Base-by-base conservation (phyloP, 2,329 filamentous ascomycete species). In the Ceratocystis eucalypticola region DNA sequence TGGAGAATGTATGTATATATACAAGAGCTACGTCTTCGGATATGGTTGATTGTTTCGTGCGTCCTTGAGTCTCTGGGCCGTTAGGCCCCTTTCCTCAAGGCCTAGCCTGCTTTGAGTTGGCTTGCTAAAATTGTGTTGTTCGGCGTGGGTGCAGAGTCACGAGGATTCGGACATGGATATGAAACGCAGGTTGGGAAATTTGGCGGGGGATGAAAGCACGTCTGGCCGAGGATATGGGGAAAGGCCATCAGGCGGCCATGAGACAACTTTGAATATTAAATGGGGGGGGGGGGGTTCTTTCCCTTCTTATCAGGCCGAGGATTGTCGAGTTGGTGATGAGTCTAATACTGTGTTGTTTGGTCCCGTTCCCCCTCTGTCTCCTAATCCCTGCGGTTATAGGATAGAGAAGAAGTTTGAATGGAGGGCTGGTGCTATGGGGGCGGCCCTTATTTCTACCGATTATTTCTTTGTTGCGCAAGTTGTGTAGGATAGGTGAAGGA, bases 161-260 rank as follows among this genome's bases (percentile, higher is more conserved):
- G 53, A 57, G 53, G 53, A 30, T 57, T 12, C 53, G 53, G 22
- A 57, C 53, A 57, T 57, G 53, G 53, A 57, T 57, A 28, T 57
- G 53, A 57, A 57, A 57, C 53, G 53, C 10, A 33, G 22, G 25
- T 57, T 57, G 53, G n/a, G 22, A 30, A 57, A 33, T 6, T 57
- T 30, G 53, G 53, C 53, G 53, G 22, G 6, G 53, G 28, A 28
- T 12, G 53, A 12, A 17, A 57, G 53, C 2, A 28, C 28, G 20
- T 57, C 53, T 57, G 53, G 15, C 53, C 15, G 53, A 57, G 53
- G 30, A n/a, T 10, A 50, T 41, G 46, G 22, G 28, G 30, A 57
- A 57, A 57, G 53, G 30, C 53, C 53, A 57, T 57, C 53, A 57
- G 53, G 53, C 25, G 53, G 53, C 53, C 53, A 57, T 57, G 53